Evolutionary conservation across 2,329 filamentous ascomycete genomes (phyloP).

Genomic region (Dendryphion nanum): DNA sequence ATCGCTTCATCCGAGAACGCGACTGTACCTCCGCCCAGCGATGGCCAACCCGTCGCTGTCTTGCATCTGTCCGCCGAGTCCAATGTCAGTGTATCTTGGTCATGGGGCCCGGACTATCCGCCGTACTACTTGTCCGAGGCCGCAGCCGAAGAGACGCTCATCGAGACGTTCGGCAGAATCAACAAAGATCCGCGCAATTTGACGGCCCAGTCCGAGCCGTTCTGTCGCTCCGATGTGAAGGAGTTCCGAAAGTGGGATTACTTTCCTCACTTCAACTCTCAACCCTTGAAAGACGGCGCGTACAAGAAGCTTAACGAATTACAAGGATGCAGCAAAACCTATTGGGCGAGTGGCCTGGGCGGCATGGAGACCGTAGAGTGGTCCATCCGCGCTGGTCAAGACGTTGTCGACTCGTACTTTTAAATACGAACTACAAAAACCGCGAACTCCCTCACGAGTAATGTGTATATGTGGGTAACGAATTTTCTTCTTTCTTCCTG

Average conservation of each 20-base stretch:
- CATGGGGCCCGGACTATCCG: slow-evolving; percentile 38
- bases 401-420: slow-evolving; percentile 35
- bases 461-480: no score
- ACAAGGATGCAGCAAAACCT: slow-evolving; percentile 39
- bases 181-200: slow-evolving; percentile 39
- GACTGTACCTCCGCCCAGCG: slow-evolving; percentile 29
- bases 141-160: slow-evolving; percentile 22
- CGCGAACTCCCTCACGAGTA: no score
- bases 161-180: slow-evolving; percentile 30
- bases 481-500: no score
- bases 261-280: slow-evolving; percentile 36
- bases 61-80: slow-evolving; percentile 28
- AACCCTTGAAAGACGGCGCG: slow-evolving; percentile 23
- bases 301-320: slow-evolving; percentile 32
- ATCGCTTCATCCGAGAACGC: slow-evolving; percentile 24
- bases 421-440: no score
- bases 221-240: slow-evolving; percentile 24
- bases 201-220: slow-evolving; percentile 16
- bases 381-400: slow-evolving; percentile 34
- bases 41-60: slow-evolving; percentile 34
- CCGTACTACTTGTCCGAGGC: slow-evolving; percentile 26
- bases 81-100: slow-evolving; percentile 36
- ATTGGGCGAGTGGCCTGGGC: slow-evolving; percentile 35
- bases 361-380: slow-evolving; percentile 42
- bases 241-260: slow-evolving; percentile 41